phyloP scores from a whole-genome alignment of 2,329 filamentous ascomycete species.

The Sarocladiaceae sp. region DNA sequence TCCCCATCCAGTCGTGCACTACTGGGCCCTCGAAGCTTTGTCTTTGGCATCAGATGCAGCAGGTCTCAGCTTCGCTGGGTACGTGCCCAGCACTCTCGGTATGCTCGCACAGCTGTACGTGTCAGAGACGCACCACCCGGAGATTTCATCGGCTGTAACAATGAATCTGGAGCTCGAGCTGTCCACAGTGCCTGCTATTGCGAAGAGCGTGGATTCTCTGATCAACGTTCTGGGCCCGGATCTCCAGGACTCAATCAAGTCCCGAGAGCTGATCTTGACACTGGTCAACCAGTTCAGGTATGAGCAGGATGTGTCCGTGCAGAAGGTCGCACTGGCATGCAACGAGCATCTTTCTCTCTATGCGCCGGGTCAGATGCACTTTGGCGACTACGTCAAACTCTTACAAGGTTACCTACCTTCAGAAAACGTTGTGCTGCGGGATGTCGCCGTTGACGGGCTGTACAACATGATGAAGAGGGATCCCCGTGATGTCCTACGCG shows the following conservation, averaged over 20 bases:
- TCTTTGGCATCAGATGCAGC: constrained; percentile 85
- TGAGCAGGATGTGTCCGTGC: constrained; percentile 63
- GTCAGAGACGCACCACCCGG: constrained; percentile 82
- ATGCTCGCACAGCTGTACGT: constrained; percentile 93
- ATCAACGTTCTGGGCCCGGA: constrained; percentile 96
- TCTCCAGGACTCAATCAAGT: constrained; percentile 84
- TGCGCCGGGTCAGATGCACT: constrained; percentile 80
- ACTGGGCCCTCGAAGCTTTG: constrained; percentile 89
- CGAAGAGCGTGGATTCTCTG: constrained; percentile 85
- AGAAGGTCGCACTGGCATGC: constrained; percentile 73
- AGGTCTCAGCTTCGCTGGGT: constrained; percentile 83
- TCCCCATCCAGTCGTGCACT: constrained; percentile 90
- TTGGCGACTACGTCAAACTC: constrained; percentile 72
- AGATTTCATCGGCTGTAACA: constrained; percentile 70
- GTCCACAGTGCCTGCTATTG: constrained; percentile 74
- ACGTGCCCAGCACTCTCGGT: constrained; percentile 82
- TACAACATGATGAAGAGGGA: constrained; percentile 95
- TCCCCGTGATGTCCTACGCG: constrained; percentile 71
- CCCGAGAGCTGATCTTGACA: constrained; percentile 84
- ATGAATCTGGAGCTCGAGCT: constrained; percentile 88
- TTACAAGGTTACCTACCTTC: constrained; percentile 74
- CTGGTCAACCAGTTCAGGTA: constrained; percentile 77
- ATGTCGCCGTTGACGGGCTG: constrained; percentile 79
- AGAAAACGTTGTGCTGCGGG: constrained; percentile 60
- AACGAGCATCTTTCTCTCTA: constrained; percentile 90